Conservation (phyloP, 2,329 filamentous ascomycete genomes). For the Tolypocladium album region DNA sequence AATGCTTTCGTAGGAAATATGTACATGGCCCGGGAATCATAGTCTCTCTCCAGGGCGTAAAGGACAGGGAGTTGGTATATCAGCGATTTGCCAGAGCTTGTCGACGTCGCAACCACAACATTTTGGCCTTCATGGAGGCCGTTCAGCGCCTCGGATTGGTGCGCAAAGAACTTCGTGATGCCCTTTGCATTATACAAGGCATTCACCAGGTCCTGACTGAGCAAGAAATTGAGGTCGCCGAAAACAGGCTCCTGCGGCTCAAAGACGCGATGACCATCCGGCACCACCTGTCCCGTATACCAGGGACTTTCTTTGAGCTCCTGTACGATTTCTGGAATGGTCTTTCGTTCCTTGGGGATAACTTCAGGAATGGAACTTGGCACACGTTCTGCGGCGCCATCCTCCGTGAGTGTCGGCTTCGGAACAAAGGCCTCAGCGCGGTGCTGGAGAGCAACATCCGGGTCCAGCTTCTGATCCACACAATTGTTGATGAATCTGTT, state of each 20-base stretch:
- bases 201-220: slow-evolving; percentile 91
- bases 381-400: slow-evolving; percentile 15
- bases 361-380: slow-evolving; percentile 47
- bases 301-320: slow-evolving; percentile 75
- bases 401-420: slow-evolving; percentile 33
- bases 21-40: slow-evolving; percentile 77
- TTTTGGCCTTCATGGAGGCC: slow-evolving; percentile 69
- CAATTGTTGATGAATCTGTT: slow-evolving; percentile 70
- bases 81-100: slow-evolving; percentile 93
- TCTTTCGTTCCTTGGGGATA: slow-evolving; percentile 72
- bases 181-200: slow-evolving; percentile 85
- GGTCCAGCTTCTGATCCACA: slow-evolving; percentile 50
- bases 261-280: slow-evolving; percentile 84
- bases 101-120: slow-evolving; percentile 89
- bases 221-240: slow-evolving; percentile 71
- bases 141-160: slow-evolving; percentile 92
- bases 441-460: slow-evolving; percentile 52
- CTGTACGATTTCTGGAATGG: slow-evolving; percentile 72
- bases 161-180: slow-evolving; percentile 78
- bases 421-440: slow-evolving; percentile 54
- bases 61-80: slow-evolving; percentile 95
- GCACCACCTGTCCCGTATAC: slow-evolving; percentile 89
- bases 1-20: slow-evolving; percentile 97
- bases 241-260: slow-evolving; percentile 74
- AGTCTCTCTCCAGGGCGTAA: slow-evolving; percentile 71